These are phyloP conservation scores for Ogataea degrootiae DNA, from an alignment of 805 yeast genomes.

Conservation along the genomic window DNA sequence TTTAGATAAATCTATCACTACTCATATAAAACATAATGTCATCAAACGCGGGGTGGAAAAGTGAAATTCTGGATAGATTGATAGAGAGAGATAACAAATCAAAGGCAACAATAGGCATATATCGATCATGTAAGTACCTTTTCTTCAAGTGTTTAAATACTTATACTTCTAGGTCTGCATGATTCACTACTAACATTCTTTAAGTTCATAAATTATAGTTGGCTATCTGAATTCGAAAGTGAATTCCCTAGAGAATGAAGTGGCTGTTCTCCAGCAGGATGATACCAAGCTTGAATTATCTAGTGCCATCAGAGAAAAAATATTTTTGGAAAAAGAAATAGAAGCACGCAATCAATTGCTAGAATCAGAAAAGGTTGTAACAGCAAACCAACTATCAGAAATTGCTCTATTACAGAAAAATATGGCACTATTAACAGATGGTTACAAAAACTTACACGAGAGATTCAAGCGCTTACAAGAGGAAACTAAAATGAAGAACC, in stretches of 20 bases:
- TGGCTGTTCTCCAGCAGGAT: constrained; percentile 10
- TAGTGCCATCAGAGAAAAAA: constrained; percentile 6
- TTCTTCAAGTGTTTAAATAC: not conserved
- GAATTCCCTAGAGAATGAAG: constrained; percentile 9
- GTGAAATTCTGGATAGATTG: constrained; percentile 14
- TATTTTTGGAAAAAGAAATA: constrained; percentile 5
- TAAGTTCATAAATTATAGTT: constrained; percentile 6
- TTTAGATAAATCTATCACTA: not conserved
- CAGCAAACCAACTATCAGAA: constrained; percentile 5
- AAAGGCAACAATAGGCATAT: constrained; percentile 9
- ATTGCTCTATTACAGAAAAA: constrained; percentile 12
- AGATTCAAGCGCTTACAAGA: constrained; percentile 21
- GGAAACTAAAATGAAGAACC: constrained; percentile 35
- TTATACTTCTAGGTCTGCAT: not conserved
- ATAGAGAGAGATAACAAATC: constrained; percentile 15
- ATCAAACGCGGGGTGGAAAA: constrained; percentile 13
- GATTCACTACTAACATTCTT: constrained; percentile 2
- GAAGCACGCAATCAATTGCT: constrained; percentile 1
- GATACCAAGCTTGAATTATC: constrained; percentile 14
- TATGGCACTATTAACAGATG: constrained; percentile 18
- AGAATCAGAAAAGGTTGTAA: constrained; percentile 7
- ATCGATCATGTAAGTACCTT: constrained; percentile 18
- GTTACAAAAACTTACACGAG: constrained; percentile 19
- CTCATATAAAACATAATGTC: not conserved
- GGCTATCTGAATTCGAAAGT: constrained; percentile 9